Evolutionary conservation across 1,284 basidiomycete species (phyloP), one percentile per base, ranked within the genome.

Genomic region (Apiotrichum domesticum): DNA sequence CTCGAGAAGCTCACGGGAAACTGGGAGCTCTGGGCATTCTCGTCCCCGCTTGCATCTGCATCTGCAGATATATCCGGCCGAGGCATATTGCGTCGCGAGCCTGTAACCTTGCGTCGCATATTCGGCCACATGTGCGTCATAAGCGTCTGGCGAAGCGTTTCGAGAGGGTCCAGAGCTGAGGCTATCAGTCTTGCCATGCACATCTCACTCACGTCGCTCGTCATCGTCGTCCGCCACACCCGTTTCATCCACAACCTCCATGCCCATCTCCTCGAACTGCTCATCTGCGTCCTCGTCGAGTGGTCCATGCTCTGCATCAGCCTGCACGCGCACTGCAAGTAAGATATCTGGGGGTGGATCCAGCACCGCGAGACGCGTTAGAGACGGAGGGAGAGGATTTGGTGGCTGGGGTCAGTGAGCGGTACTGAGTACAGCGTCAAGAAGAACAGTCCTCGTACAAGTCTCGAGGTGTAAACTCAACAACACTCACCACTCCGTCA

Each of bases 71-170:
- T 33, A n/a, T 59, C 57, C 5, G 60, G 60, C 3, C 56, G 51
- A 1, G 59, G 56, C 3, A 49, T 39, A 21, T 45, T 41, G 32
- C 56, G 51, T 1, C 40, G 45, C 2, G 51, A 35, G 0, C 41
- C 41, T 6, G 51, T 41, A 1, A 51, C 42, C 43, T 57, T 60
- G 8, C 71, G 66, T 9, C 46, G 33, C 71, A 75, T 72, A n/a
- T 62, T 63, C 1, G 71, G 70, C 73, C 73, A 75, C 56, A 73
- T 61, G 54, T 75, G 73, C 21, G 73, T 73, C 63, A 67, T 65
- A n/a, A 75, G 63, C 33, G 71, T 73, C 52, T 73, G 70, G 9
- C 71, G 62, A 3, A 73, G 57, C 1, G 51, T 59, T 14, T 75
- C 71, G 40, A 71, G 57, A 1, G 68, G 64, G 35, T 64, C 59